phyloP scores from a whole-genome alignment of 169 alveolate genomes.

The Eimeria falciformis region DNA sequence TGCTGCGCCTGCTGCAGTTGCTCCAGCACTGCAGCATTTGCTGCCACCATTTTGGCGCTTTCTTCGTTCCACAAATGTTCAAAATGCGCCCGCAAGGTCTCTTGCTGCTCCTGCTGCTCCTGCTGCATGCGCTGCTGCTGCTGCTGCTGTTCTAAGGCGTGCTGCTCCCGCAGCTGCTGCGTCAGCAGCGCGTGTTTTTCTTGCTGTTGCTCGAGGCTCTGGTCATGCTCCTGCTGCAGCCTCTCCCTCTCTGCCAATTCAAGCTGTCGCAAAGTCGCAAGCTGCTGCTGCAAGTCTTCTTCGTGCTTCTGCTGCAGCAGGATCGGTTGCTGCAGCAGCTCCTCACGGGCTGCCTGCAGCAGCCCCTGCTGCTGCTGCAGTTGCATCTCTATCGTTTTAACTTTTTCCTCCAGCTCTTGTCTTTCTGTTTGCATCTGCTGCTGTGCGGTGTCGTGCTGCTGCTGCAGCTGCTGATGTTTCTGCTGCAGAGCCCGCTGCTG shows the following conservation, averaged over 20 bases:
- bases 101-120: constrained; percentile 70
- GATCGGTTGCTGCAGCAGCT: constrained; percentile 52
- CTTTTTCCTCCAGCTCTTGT: constrained; percentile 27
- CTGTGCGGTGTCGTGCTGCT: background rate
- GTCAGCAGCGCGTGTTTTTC: constrained; percentile 43
- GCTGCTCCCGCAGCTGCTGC: constrained; percentile 68
- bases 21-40: constrained; percentile 60
- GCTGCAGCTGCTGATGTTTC: constrained; percentile 6
- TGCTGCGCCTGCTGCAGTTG: constrained; percentile 53
- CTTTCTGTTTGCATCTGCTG: constrained; percentile 32
- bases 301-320: constrained; percentile 57
- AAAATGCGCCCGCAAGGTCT: constrained; percentile 40
- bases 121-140: constrained; percentile 70
- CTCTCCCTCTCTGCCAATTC: constrained; percentile 34
- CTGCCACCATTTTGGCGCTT: constrained; percentile 69
- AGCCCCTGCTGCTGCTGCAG: constrained; percentile 45
- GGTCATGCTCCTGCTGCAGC: constrained; percentile 47
- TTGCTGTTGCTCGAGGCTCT: constrained; percentile 53
- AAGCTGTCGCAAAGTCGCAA: constrained; percentile 17
- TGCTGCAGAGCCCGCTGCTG: constrained; percentile 25
- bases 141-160: constrained; percentile 64
- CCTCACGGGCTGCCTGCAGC: constrained; percentile 66
- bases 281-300: constrained; percentile 50
- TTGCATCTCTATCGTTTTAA: constrained; percentile 34
- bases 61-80: constrained; percentile 76